Evolutionary conservation across 495 filamentous ascomycete genomes (phyloP), one percentile per base, ranked within the genome.

Genomic region (Xylaria cubensis): DNA sequence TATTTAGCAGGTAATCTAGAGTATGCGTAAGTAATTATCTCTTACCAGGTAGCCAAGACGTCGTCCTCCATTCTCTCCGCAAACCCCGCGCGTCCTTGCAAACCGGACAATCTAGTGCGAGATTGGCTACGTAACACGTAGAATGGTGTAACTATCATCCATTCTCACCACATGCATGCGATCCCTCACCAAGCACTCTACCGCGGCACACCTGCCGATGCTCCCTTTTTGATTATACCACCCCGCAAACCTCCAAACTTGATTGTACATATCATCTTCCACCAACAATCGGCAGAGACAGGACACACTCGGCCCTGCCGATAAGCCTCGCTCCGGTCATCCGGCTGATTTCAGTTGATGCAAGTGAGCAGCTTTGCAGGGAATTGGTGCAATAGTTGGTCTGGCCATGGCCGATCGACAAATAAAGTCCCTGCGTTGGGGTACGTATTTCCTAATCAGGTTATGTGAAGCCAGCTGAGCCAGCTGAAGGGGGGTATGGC

Each of bases 341-440:
- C 26, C 29, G 53, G 24, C 53, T 32, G 4, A 32, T 32, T 56
- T 13, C 15, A 13, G 26, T 32, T 10, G 53, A 56, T 56, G 53
- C 53, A 13, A 56, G 53, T 56, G 26, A 56, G 53, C 53, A 17
- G 53, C 53, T 32, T 4, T 56, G 26, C 53, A 56, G 53, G 26
- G 21, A 24, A 3, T 36, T 4, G 34, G 21, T 26, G 34, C 17
- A 61, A 39, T 8, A 29, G 19, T 39, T 61, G 77, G 71, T 80
- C 61, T 64, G 39, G 61, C n/a, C 39, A 29, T 44, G n/a, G 10
- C 39, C 21, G 36, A 44, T 64, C 36, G 21, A 39, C 61, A 44
- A 64, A 64, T 64, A 17, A 44, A 64, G 10, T 42, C 39, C 39
- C 39, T 42, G 61, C n/a, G 13, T 44, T 44, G 61, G 61, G 39